phyloP scores from a whole-genome alignment of 306 rosid species.

The Senna tora region DNA sequence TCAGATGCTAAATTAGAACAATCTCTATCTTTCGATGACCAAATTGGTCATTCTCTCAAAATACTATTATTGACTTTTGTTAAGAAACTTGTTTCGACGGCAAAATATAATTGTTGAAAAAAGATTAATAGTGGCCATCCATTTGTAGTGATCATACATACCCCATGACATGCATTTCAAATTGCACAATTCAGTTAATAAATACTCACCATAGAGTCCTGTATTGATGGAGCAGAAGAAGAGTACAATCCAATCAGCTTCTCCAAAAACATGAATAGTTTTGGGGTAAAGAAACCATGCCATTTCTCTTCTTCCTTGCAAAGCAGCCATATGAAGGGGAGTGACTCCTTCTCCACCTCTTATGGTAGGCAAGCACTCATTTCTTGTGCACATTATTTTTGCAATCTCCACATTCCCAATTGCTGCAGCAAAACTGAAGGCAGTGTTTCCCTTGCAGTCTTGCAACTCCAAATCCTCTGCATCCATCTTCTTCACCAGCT shows the following conservation, averaged over 20 bases:
- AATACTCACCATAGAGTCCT: constrained; percentile 41
- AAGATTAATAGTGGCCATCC: too few species aligned
- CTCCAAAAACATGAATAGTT: background rate
- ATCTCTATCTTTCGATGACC: too few species aligned
- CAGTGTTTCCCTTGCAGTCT: constrained; percentile 36
- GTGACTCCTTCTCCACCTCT: constrained; percentile 30
- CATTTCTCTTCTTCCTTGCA: constrained; percentile 39
- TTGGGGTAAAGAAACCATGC: constrained; percentile 18
- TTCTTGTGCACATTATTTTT: constrained; percentile 13
- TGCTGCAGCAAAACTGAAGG: constrained; percentile 40
- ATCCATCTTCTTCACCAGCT: constrained; percentile 24
- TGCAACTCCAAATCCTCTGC: constrained; percentile 34
- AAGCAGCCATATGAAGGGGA: constrained; percentile 47
- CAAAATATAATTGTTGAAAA: too few species aligned
- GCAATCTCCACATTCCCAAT: constrained; percentile 38
- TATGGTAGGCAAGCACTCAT: background rate
- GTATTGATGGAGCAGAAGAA: constrained; percentile 36
- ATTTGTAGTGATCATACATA: too few species aligned
- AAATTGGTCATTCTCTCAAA: too few species aligned
- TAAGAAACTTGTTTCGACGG: too few species aligned
- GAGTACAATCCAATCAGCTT: background rate
- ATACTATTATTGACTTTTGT: too few species aligned
- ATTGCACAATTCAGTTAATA: too few species aligned
- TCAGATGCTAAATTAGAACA: too few species aligned
- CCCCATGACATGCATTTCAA: too few species aligned